Conservation (phyloP, 495 filamentous ascomycete genomes). For the Chlorociboria aeruginascens region DNA sequence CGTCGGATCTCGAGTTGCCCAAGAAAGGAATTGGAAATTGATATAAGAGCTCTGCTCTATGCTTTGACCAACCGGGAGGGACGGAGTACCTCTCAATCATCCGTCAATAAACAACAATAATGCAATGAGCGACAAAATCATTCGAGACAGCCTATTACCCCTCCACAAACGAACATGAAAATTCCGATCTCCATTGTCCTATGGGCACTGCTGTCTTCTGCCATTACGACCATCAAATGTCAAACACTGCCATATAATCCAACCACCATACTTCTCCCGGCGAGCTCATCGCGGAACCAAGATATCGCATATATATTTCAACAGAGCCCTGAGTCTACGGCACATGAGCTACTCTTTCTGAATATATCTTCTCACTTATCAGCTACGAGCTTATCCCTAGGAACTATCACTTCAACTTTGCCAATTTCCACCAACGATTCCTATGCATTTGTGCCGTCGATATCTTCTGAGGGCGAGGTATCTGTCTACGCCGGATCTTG, state of each 20-base stretch:
- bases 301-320: constrained; percentile 27
- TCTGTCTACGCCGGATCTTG: constrained; percentile 63
- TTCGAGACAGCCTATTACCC: neutral
- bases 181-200: constrained; percentile 5
- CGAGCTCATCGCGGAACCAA: constrained; percentile 40
- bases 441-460: constrained; percentile 40
- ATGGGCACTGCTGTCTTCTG: constrained; percentile 1
- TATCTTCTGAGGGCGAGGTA: constrained; percentile 54
- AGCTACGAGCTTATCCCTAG: constrained; percentile 36
- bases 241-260: constrained; percentile 61
- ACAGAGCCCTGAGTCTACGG: constrained; percentile 6
- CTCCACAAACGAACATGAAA: constrained; percentile 12
- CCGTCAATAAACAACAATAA: neutral
- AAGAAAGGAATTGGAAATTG: too few relatives aligned
- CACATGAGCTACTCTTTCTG: constrained; percentile 43
- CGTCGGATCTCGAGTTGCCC: too few relatives aligned
- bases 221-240: constrained; percentile 7
- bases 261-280: constrained; percentile 48
- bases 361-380: constrained; percentile 47
- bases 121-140: constrained; percentile 3
- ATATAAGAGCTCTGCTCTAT: constrained; percentile 7
- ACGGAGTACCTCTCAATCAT: neutral
- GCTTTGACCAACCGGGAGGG: neutral
- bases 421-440: constrained; percentile 43
- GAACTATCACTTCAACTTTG: constrained; percentile 45